Conservation (phyloP, 2,329 filamentous ascomycete genomes). For the Neurospora sp. region DNA sequence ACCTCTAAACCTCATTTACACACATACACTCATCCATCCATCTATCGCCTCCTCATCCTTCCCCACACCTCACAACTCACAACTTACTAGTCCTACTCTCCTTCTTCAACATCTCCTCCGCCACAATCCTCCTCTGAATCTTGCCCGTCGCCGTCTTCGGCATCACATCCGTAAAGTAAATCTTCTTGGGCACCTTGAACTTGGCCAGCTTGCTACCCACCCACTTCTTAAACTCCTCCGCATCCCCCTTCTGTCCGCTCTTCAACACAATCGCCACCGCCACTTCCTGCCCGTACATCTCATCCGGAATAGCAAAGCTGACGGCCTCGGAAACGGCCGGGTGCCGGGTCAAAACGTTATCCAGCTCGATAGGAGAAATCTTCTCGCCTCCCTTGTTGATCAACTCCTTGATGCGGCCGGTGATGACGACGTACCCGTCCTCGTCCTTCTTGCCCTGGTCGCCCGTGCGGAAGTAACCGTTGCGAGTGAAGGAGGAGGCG, state of each 20-base stretch:
- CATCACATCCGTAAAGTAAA: conserved; percentile 76
- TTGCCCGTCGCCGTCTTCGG: conserved; percentile 90
- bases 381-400: conserved; percentile 90
- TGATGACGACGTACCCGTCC: conserved; percentile 77
- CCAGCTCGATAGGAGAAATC: conserved; percentile 79
- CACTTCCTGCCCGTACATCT: conserved; percentile 75
- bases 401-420: conserved; percentile 85
- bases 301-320: conserved; percentile 72
- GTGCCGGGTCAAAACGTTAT: conserved; percentile 70
- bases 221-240: conserved; percentile 57
- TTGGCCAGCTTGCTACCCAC: conserved; percentile 62
- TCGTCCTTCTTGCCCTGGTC: conserved; percentile 75
- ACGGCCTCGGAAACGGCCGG: conserved; percentile 67
- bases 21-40: too few relatives aligned
- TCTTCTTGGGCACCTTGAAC: conserved; percentile 78
- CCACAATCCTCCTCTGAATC: conserved; percentile 78
- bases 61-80: conserved; percentile 21
- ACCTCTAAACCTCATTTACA: not conserved
- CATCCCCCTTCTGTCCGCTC: conserved; percentile 43
- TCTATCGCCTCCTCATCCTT: too few relatives aligned
- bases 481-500: conserved; percentile 58
- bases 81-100: conserved; percentile 43
- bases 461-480: conserved; percentile 79
- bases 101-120: conserved; percentile 71
- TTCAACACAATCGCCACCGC: conserved; percentile 69